phyloP scores from a whole-genome alignment of 371 early-diverging fungal genomes.

The Mucor lusitanicus region DNA sequence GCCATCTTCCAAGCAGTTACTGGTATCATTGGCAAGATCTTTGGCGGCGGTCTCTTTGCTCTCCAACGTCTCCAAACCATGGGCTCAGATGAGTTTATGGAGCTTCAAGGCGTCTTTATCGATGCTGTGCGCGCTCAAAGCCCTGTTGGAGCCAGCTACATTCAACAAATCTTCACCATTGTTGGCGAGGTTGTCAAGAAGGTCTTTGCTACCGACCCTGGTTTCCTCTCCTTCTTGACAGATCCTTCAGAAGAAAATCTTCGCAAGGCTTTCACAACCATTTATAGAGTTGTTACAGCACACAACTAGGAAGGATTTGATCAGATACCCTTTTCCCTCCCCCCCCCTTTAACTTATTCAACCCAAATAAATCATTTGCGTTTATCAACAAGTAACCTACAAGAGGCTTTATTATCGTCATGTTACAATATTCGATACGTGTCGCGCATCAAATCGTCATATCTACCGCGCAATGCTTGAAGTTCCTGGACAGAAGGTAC shows the following conservation, averaged over 20 bases:
- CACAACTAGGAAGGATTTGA: neutral
- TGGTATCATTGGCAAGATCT: neutral
- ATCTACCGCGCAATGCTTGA: no score
- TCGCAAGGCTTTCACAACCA: neutral
- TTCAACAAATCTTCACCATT: neutral
- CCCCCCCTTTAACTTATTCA: no score
- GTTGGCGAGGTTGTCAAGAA: neutral
- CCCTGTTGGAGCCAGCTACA: neutral
- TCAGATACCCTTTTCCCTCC: no score
- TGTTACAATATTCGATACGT: no score
- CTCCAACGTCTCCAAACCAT: constrained; percentile 5
- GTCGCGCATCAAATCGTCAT: no score
- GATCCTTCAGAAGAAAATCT: constrained; percentile 4
- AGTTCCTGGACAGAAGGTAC: no score
- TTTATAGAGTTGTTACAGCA: neutral
- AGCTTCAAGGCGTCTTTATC: neutral
- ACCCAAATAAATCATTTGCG: no score
- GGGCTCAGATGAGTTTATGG: neutral
- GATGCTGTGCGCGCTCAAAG: constrained; percentile 1
- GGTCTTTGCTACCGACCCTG: neutral
- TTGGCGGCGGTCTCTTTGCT: neutral
- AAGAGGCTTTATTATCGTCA: no score
- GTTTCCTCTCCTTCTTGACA: neutral
- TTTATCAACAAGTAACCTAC: no score
- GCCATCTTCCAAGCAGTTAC: neutral